Evolutionary conservation across 352 stramenopile genomes (phyloP).

Genomic region (Globisporangium mamillatum): DNA sequence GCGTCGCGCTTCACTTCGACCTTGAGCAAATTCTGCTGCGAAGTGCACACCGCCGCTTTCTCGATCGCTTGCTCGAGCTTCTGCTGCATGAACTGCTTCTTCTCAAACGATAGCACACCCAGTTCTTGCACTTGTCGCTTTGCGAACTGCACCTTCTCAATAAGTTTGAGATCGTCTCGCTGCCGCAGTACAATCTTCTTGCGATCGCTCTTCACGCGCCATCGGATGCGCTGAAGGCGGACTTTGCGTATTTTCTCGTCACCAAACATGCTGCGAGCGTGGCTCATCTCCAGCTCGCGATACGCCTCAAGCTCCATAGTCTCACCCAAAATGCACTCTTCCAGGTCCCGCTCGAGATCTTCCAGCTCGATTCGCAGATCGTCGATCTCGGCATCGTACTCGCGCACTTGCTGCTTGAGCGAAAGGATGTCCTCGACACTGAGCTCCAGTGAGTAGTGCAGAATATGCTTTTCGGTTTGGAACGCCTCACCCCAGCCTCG

Average conservation of each 20-base stretch:
- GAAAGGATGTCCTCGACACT: slow-evolving; percentile 74
- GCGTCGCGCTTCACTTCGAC: slow-evolving; percentile 44
- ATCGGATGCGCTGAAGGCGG: slow-evolving; percentile 57
- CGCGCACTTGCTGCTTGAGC: slow-evolving; percentile 52
- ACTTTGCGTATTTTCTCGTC: slow-evolving; percentile 36
- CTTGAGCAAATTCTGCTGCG: slow-evolving; percentile 39
- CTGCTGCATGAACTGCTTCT: slow-evolving; percentile 46
- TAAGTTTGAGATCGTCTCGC: slow-evolving; percentile 34
- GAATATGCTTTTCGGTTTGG: slow-evolving; percentile 67
- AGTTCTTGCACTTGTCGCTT: slow-evolving; percentile 51
- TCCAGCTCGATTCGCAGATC: slow-evolving; percentile 68
- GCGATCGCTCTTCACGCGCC: slow-evolving; percentile 57
- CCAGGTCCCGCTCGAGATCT: slow-evolving; percentile 74
- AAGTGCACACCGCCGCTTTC: slow-evolving; percentile 29
- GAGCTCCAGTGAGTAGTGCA: slow-evolving; percentile 68
- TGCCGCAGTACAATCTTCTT: slow-evolving; percentile 45
- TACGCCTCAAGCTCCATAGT: slow-evolving; percentile 63
- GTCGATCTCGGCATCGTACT: slow-evolving; percentile 75
- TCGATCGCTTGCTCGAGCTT: slow-evolving; percentile 48
- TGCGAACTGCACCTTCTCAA: slow-evolving; percentile 34
- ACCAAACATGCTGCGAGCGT: slow-evolving; percentile 40
- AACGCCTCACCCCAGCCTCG: slow-evolving; percentile 79
- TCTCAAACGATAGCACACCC: slow-evolving; percentile 50
- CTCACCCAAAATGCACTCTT: slow-evolving; percentile 64
- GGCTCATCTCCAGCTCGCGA: slow-evolving; percentile 50